phyloP scores from a whole-genome alignment of 1,284 basidiomycete genomes.

The Tilletia indica region DNA sequence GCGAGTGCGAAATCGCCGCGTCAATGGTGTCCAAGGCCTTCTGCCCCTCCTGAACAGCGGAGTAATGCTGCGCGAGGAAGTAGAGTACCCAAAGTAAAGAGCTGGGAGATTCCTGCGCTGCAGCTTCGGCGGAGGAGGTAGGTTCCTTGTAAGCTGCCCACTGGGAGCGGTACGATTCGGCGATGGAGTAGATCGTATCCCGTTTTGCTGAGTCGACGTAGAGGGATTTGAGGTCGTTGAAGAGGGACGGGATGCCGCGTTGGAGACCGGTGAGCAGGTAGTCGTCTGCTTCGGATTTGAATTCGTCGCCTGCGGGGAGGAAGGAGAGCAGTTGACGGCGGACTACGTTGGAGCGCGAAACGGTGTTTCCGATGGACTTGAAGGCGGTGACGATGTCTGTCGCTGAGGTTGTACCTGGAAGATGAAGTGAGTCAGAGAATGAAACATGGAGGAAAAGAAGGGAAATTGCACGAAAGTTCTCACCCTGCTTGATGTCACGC shows the following conservation, averaged over 20 bases:
- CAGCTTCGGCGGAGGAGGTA: constrained; percentile 17
- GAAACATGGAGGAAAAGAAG: not conserved
- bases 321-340: constrained; percentile 9
- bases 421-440: not conserved
- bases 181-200: constrained; percentile 69
- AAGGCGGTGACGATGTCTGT: not conserved
- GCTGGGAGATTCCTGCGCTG: constrained; percentile 67
- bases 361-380: not conserved
- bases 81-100: constrained; percentile 92
- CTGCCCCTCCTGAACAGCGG: constrained; percentile 58
- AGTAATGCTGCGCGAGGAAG: constrained; percentile 88
- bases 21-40: constrained; percentile 71
- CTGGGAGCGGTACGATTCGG: constrained; percentile 49
- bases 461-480: constrained; percentile 32
- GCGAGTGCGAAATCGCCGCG: constrained; percentile 74
- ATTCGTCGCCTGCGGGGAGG: constrained; percentile 60
- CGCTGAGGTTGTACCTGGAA: not conserved
- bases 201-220: constrained; percentile 71
- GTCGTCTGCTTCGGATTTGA: constrained; percentile 67
- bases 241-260: constrained; percentile 90
- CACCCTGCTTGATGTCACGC: constrained; percentile 69
- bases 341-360: not conserved
- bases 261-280: constrained; percentile 74
- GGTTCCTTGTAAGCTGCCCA: constrained; percentile 29
- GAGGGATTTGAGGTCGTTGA: constrained; percentile 84